Conservation (phyloP, 768 basidiomycete genomes). For the Ramaria rubella region DNA sequence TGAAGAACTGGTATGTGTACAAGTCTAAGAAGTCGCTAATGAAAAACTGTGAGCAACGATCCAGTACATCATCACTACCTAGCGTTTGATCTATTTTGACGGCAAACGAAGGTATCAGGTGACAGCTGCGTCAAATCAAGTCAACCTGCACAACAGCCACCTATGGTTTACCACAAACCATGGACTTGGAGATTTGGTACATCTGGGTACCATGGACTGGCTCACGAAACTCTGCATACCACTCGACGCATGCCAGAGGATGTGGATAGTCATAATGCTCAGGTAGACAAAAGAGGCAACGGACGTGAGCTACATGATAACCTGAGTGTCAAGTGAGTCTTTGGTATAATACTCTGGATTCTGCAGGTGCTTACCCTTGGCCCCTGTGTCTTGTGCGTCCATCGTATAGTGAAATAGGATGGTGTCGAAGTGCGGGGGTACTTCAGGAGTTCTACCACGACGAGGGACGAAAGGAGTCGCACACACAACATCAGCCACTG, state of each 20-base stretch:
- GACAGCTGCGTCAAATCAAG: not conserved
- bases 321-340: not conserved
- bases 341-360: not conserved
- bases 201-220: not conserved
- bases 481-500: not conserved
- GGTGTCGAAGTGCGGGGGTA: slow-evolving; percentile 8
- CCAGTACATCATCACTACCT: not conserved
- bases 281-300: slow-evolving; percentile 13
- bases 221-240: slow-evolving; percentile 15
- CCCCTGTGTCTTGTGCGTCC: not conserved
- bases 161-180: not conserved
- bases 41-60: not conserved
- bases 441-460: not conserved
- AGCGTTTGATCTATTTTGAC: not conserved
- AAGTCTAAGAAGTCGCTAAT: too few relatives aligned
- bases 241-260: slow-evolving; percentile 22
- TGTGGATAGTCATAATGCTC: slow-evolving; percentile 8
- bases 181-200: not conserved
- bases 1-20: not conserved
- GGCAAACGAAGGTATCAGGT: not conserved
- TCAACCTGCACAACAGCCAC: not conserved
- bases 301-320: slow-evolving; percentile 12
- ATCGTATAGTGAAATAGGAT: slow-evolving; percentile 7
- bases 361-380: not conserved
- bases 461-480: not conserved